Evolutionary conservation across 2,329 filamentous ascomycete genomes (phyloP).

Genomic region (Aspergillus sclerotialis): DNA sequence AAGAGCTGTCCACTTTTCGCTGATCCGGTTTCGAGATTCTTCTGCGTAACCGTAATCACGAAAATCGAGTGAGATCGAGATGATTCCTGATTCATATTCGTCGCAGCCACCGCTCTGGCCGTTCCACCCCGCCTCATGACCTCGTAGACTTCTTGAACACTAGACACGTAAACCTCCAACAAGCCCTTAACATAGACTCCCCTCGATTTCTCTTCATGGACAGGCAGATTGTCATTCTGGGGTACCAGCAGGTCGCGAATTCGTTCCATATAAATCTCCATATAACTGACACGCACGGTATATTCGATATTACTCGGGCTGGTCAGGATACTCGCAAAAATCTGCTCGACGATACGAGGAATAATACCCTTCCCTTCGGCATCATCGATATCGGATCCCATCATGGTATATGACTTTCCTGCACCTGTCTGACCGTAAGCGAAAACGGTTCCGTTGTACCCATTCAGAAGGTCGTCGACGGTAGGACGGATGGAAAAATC

Average conservation of each 20-base stretch:
- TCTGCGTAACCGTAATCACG: constrained; percentile 92
- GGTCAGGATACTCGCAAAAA: constrained; percentile 88
- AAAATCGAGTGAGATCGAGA: constrained; percentile 98
- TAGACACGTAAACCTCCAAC: constrained; percentile 90
- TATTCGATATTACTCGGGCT: constrained; percentile 94
- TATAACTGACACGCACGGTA: constrained; percentile 96
- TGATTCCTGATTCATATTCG: constrained; percentile 99
- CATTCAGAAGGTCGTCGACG: constrained; percentile 96
- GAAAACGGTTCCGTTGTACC: constrained; percentile 98
- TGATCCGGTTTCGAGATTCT: constrained; percentile 93
- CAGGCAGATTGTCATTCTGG: constrained; percentile 89
- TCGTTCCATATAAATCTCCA: constrained; percentile 99
- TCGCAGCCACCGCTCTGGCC: constrained; percentile 85
- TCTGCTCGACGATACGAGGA: constrained; percentile 93
- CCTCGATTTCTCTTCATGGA: constrained; percentile 96
- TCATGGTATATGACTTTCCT: constrained; percentile 99
- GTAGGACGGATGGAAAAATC: constrained; percentile 95
- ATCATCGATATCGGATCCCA: constrained; percentile 91
- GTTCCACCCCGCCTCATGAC: constrained; percentile 90
- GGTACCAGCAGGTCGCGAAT: constrained; percentile 90
- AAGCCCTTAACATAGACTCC: constrained; percentile 96
- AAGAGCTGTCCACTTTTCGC: constrained; percentile 95
- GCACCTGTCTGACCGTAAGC: constrained; percentile 97
- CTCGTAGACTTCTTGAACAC: constrained; percentile 91
- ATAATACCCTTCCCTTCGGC: constrained; percentile 85